These are phyloP conservation scores for Talaromyces sp. DNA, from an alignment of 2,329 filamentous ascomycete species.

Conservation along the genomic window DNA sequence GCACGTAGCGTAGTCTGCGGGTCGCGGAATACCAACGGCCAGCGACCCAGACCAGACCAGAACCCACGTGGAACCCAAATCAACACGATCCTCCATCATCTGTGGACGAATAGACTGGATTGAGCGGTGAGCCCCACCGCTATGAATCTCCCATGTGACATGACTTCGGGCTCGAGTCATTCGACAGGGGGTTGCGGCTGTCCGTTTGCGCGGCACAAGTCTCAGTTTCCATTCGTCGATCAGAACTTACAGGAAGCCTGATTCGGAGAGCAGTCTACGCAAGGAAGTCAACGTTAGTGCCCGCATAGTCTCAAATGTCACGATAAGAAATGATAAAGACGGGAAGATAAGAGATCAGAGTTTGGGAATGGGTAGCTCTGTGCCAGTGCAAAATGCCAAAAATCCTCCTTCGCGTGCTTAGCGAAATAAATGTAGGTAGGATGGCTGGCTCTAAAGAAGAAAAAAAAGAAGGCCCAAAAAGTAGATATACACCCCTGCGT, in stretches of 20 bases:
- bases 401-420: neutral
- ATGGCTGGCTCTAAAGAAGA: neutral
- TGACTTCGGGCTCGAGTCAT: neutral
- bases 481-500: neutral
- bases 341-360: neutral
- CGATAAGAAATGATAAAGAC: slow-evolving; percentile 1
- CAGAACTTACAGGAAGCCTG: slow-evolving; percentile 40
- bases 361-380: neutral
- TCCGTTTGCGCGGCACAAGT: neutral
- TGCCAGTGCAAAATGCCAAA: neutral
- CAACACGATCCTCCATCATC: neutral
- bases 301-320: slow-evolving; percentile 1
- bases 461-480: neutral
- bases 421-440: neutral
- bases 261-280: slow-evolving; percentile 46
- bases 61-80: neutral
- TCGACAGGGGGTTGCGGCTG: neutral
- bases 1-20: neutral
- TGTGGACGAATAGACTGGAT: neutral
- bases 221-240: slow-evolving; percentile 1
- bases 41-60: neutral
- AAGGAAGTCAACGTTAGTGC: slow-evolving; percentile 28
- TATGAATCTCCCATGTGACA: neutral
- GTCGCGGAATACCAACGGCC: neutral
- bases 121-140: neutral